Base-by-base conservation (phyloP, 495 filamentous ascomycete genomes). In the Bombardia bombarda region DNA sequence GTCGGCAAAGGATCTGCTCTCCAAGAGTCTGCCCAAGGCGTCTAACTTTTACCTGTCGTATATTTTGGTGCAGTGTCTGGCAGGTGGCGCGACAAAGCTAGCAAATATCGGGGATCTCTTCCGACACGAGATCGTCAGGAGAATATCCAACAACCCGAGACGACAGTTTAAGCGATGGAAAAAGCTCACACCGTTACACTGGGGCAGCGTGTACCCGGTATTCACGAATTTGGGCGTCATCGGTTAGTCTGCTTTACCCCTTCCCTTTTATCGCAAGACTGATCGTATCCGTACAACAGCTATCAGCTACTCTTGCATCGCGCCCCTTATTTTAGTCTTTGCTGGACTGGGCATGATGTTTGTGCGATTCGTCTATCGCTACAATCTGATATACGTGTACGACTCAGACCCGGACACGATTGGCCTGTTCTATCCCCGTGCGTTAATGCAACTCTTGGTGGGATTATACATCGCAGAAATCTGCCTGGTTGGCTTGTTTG, bases 41-140 rank as follows among this genome's bases (percentile, higher is more conserved):
- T 86, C 86, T 45, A 95, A 89, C 59, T 94, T 94, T 60, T 95
- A 92, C 62, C 75, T 95, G 33, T 84, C 84, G 0, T 95, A 90
- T 60, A 87, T 95, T 55, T 73, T 94, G 42, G 66, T 95, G 12
- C 87, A 93, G 56, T 88, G 87, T 23, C 69, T 92, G 19, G 81
- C 81, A 6, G 79, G 85, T 41, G 83, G 81, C 37, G 66, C 86
- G 0, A 68, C 69, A 32, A 68, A 72, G 3, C 60, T 92, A 6
- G 65, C 86, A 34, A 80, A 84, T 45, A 65, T 72, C 10, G 51
- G 61, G 12, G 67, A 70, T 31, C 58, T 64, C 18, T 55, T 68
- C 23, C 48, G 85, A 9, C 77, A 82, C 51, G 74, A 81, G 41
- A 42, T 92, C 14, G 62, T 93, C 12, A 80, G 78, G 32, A 79